Evolutionary conservation across 768 basidiomycete species (phyloP).

Genomic region (Sistotremastrum niveocremeum): DNA sequence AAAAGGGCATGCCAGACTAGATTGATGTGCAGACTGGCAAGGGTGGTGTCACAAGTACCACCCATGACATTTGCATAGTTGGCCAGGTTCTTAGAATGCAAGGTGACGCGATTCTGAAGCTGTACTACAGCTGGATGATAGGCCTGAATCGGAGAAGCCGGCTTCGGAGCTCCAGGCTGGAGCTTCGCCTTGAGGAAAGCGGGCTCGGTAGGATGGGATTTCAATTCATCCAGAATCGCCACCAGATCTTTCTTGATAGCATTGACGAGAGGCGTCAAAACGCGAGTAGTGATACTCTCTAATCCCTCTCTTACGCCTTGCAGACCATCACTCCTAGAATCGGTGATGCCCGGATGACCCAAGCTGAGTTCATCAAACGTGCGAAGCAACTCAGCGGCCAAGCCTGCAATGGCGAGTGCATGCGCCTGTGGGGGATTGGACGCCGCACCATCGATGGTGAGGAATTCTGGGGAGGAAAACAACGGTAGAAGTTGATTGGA

Average conservation of each 20-base stretch:
- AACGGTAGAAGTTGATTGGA: conserved; percentile 55
- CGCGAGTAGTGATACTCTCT: conserved; percentile 50
- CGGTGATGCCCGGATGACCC: conserved; percentile 36
- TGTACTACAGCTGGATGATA: conserved; percentile 46
- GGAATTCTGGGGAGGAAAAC: conserved; percentile 50
- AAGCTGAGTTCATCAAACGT: conserved; percentile 54
- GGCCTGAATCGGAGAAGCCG: conserved; percentile 1
- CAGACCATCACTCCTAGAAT: conserved; percentile 53
- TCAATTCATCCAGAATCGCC: conserved; percentile 46
- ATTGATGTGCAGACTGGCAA: conserved; percentile 62
- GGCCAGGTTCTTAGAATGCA: conserved; percentile 43
- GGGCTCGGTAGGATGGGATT: conserved; percentile 16
- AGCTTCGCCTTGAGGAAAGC: background rate
- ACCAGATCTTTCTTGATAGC: conserved; percentile 49
- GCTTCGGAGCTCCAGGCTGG: conserved; percentile 5
- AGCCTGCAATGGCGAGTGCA: conserved; percentile 51
- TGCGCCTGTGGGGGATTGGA: conserved; percentile 58
- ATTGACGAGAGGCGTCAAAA: conserved; percentile 48
- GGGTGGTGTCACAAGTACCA: conserved; percentile 36
- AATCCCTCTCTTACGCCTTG: conserved; percentile 59
- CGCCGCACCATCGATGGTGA: conserved; percentile 32
- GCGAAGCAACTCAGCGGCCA: conserved; percentile 63
- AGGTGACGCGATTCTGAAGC: conserved; percentile 45
- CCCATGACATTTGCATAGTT: conserved; percentile 38
- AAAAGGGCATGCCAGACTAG: conserved; percentile 64